Conservation (phyloP, 805 yeast species). For the Yarrowia sp. region DNA sequence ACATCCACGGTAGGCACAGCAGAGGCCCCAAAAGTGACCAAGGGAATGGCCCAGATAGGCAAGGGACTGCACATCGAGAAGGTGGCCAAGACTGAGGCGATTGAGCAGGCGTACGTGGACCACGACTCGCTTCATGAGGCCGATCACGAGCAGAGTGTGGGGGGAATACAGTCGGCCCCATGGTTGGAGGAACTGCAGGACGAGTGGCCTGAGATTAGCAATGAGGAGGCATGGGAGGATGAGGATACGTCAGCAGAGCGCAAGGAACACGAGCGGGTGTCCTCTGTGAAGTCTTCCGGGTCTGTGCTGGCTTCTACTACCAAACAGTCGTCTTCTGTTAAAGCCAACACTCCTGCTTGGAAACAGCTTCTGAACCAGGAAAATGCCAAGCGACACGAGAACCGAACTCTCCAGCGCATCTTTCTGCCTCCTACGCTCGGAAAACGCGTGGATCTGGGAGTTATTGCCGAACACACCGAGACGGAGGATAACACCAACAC, state of each 20-base stretch:
- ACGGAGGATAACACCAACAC: conserved; percentile 29
- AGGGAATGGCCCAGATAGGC: conserved; percentile 32
- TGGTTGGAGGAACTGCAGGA: conserved; percentile 30
- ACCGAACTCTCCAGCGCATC: conserved; percentile 28
- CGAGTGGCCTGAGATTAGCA: conserved; percentile 24
- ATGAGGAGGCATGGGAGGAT: neutral
- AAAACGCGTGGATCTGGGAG: conserved; percentile 15
- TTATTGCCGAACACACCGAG: conserved; percentile 28
- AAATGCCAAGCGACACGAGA: neutral
- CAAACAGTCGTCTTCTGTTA: conserved; percentile 22
- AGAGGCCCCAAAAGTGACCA: neutral
- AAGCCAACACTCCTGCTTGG: conserved; percentile 25
- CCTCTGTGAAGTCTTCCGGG: conserved; percentile 2
- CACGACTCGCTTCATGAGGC: conserved; percentile 6
- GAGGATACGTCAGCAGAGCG: neutral
- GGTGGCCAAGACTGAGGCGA: neutral
- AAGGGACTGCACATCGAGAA: neutral
- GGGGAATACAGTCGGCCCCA: neutral
- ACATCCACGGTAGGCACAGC: conserved; percentile 2
- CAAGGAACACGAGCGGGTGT: conserved; percentile 7
- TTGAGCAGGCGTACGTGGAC: neutral
- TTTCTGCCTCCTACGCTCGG: conserved; percentile 27
- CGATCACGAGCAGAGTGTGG: conserved; percentile 1
- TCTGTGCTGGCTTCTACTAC: conserved; percentile 5
- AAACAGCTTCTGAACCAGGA: conserved; percentile 24